Conservation (phyloP, 1,284 basidiomycete species). For the Cerrena zonata region DNA sequence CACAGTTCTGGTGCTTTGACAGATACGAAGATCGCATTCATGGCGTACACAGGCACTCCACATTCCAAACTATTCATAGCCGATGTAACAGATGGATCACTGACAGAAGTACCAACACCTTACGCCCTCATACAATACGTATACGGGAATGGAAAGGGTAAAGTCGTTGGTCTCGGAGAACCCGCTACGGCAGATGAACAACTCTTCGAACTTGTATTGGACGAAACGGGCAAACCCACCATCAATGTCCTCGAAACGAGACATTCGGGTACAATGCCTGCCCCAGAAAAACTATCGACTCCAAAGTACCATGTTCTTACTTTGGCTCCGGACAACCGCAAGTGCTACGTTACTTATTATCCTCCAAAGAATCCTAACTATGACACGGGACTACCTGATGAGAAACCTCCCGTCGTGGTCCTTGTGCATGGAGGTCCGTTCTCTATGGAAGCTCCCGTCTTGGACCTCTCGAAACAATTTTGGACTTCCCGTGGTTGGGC, state of each 20-base stretch:
- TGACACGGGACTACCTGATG: conserved; percentile 39
- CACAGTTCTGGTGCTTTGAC: conserved; percentile 6
- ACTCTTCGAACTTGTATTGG: conserved; percentile 18
- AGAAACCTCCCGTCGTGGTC: conserved; percentile 62
- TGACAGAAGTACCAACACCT: conserved; percentile 16
- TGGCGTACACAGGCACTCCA: conserved; percentile 3
- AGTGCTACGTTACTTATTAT: conserved; percentile 54
- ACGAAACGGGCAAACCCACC: not conserved
- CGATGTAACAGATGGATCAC: conserved; percentile 10
- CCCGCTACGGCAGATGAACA: not conserved
- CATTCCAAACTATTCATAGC: conserved; percentile 7
- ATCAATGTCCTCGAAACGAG: not conserved
- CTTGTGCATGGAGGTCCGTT: conserved; percentile 68
- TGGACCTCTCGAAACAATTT: conserved; percentile 51
- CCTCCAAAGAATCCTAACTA: conserved; percentile 58
- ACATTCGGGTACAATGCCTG: not conserved
- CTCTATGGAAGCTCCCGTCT: conserved; percentile 34
- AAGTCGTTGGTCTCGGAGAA: conserved; percentile 15
- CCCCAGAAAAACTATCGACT: not conserved
- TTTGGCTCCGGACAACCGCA: not conserved
- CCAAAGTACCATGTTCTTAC: not conserved
- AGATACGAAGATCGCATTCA: conserved; percentile 12
- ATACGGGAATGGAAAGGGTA: conserved; percentile 17
- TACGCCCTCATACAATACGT: conserved; percentile 13
- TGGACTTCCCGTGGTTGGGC: conserved; percentile 66